Conservation (phyloP, 2,329 filamentous ascomycete genomes). For the Aspergillus pseudotamarii region DNA sequence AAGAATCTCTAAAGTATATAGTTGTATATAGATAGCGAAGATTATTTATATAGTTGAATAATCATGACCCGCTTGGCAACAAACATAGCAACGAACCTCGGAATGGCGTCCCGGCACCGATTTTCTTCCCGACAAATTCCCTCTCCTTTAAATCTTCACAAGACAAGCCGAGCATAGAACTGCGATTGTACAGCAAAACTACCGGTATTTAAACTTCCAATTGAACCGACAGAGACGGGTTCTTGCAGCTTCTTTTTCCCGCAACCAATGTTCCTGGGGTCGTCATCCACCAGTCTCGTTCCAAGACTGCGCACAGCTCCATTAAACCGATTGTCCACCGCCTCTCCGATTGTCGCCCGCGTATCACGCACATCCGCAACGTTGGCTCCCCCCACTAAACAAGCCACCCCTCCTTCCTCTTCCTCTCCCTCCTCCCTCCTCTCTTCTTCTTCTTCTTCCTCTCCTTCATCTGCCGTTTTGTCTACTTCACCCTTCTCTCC, state of each 20-base stretch:
- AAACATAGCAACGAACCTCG: slow-evolving; percentile 14
- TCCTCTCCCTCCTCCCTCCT: slow-evolving; percentile 17
- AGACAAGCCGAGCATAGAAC: neutral
- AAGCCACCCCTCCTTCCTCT: slow-evolving; percentile 34
- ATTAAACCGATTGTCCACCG: slow-evolving; percentile 41
- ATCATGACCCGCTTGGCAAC: neutral
- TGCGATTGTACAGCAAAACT: neutral
- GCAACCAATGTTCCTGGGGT: slow-evolving; percentile 13
- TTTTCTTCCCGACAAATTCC: slow-evolving; percentile 16
- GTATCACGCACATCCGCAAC: slow-evolving; percentile 40
- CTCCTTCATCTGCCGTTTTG: slow-evolving; percentile 14
- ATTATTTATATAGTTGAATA: neutral
- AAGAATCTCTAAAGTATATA: neutral
- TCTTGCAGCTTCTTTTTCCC: neutral
- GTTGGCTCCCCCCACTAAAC: slow-evolving; percentile 46
- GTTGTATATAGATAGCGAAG: neutral
- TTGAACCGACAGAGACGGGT: neutral
- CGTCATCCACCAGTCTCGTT: slow-evolving; percentile 5
- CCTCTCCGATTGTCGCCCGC: slow-evolving; percentile 30
- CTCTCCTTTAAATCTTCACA: slow-evolving; percentile 5
- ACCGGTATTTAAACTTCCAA: neutral
- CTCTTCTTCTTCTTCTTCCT: slow-evolving; percentile 27
- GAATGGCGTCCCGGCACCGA: slow-evolving; percentile 18
- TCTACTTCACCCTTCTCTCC: slow-evolving; percentile 18
- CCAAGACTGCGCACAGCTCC: slow-evolving; percentile 24